Base-by-base conservation (phyloP, 768 basidiomycete species). In the Infundibulicybe gibba region DNA sequence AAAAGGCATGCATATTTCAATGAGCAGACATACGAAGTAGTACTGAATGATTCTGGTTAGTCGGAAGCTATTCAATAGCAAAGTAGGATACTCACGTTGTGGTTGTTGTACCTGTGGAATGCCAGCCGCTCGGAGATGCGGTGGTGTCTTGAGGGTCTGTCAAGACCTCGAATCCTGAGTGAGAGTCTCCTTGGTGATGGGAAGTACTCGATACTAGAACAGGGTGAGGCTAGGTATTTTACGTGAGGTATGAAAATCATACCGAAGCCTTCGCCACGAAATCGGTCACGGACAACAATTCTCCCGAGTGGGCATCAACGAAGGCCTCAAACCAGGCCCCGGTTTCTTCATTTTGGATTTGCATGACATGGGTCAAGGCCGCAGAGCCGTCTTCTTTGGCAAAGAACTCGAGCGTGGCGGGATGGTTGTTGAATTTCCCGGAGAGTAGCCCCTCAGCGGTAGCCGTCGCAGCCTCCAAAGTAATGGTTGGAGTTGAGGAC, bases 261-360 rank as follows among this genome's bases (percentile, higher is more conserved):
- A 75, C 71, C 6, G 73, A 62, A 13, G 71, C 70, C 30, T 70
- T 59, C 6, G 70, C 56, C 30, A 74, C 77, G 59, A 79, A 81
- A 56, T 83, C 77, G 30, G 74, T 73, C 16, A 78, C 66, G 14
- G 71, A 66, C 19, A 79, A 57, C 32, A 83, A 54, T 25, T 76
- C 73, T 14, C 75, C 75, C n/a, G 71, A 64, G 50, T 75, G 74
- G 5, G 77, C 80, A 52, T 83, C 80, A 38, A 83, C 71, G 48
- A 77, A 79, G 0, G 77, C 80, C 59, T 83, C 76, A 53, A 69
- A 74, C 75, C 76, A 83, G 8, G 72, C 66, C 38, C 75, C 59
- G 3, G 58, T 55, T 1, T 53, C 49, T 12, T 62, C 53, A 47
- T 69, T 68, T 40, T 59, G 59, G 17, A 71, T 61, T 38, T 71